Conservation (phyloP, 2,329 filamentous ascomycete genomes). For the Pseudogymnoascus sp. region DNA sequence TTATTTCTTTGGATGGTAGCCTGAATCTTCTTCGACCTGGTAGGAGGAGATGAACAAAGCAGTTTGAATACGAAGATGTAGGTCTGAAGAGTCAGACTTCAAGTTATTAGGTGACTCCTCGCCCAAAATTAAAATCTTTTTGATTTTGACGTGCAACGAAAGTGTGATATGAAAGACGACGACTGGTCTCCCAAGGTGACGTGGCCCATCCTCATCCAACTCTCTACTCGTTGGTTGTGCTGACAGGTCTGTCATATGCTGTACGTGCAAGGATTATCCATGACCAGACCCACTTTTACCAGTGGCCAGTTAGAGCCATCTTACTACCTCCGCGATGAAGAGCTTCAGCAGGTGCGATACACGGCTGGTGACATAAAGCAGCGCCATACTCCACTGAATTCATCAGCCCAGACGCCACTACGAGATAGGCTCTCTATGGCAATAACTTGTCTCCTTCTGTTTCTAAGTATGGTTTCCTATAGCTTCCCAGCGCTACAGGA, state of each 20-base stretch:
- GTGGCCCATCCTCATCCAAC: not conserved
- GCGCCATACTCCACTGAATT: not conserved
- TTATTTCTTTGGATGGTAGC: not conserved
- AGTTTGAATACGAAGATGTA: not conserved
- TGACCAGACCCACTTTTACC: not conserved
- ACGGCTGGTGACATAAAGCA: not conserved
- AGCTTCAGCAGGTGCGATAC: not conserved
- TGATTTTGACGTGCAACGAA: not conserved
- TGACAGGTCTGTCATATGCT: not conserved
- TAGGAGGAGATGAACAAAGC: not conserved
- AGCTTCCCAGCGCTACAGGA: conserved; percentile 30
- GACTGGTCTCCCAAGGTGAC: not conserved
- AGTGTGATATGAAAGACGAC: not conserved
- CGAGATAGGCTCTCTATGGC: conserved; percentile 12
- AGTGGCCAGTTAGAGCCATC: not conserved
- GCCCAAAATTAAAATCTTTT: not conserved
- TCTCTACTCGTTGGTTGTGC: no score
- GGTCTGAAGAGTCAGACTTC: not conserved
- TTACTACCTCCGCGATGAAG: not conserved
- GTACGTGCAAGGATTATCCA: not conserved
- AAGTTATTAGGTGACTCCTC: not conserved
- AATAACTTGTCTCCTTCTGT: conserved; percentile 21
- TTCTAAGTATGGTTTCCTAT: conserved; percentile 14
- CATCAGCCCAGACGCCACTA: not conserved
- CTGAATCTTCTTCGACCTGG: not conserved